Evolutionary conservation across 2,329 filamentous ascomycete species (phyloP).

Genomic region (Ceratocystis huliohia): DNA sequence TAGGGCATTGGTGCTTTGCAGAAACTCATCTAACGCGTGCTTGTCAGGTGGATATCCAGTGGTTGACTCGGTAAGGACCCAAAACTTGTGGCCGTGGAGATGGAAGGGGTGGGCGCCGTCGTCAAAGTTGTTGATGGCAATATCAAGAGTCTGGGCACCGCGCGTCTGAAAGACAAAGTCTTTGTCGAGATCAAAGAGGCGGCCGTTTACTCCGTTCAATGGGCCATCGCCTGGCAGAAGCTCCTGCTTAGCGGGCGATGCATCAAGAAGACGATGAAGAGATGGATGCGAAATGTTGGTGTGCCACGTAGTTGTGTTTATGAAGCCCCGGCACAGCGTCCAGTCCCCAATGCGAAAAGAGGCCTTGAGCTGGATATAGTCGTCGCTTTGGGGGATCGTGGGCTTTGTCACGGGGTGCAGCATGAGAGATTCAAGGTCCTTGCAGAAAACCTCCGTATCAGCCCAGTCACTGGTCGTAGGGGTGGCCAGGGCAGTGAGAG

Average conservation of each 20-base stretch:
- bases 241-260: background rate
- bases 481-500: constrained; percentile 15
- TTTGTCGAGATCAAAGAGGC: constrained; percentile 25
- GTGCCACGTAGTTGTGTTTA: constrained; percentile 41
- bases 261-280: constrained; percentile 29
- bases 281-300: constrained; percentile 29
- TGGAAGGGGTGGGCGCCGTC: constrained; percentile 32
- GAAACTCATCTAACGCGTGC: constrained; percentile 24
- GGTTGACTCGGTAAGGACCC: constrained; percentile 29
- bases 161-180: constrained; percentile 38
- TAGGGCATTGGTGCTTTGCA: constrained; percentile 24
- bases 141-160: constrained; percentile 36
- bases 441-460: constrained; percentile 37
- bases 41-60: constrained; percentile 29
- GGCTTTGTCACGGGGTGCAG: constrained; percentile 32
- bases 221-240: constrained; percentile 15
- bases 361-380: constrained; percentile 36
- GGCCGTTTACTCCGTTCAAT: constrained; percentile 26
- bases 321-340: constrained; percentile 40
- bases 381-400: constrained; percentile 30
- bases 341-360: constrained; percentile 45
- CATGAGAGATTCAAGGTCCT: constrained; percentile 39
- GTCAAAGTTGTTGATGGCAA: constrained; percentile 28
- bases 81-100: constrained; percentile 45
- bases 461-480: constrained; percentile 37